phyloP scores from a whole-genome alignment of 306 rosid species.

The Neltuma alba region DNA sequence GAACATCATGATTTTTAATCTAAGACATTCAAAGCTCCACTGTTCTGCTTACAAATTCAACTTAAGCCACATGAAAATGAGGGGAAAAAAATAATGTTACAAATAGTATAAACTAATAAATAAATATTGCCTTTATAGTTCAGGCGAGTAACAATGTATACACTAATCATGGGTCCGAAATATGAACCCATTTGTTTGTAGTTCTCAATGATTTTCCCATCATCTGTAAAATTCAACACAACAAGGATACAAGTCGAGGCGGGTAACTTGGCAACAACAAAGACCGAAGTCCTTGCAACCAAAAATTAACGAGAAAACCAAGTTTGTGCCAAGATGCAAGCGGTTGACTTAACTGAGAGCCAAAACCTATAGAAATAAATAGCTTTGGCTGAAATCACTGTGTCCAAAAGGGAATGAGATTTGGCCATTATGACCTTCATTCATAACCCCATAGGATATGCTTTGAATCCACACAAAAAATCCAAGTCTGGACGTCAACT shows the following conservation, averaged over 20 bases:
- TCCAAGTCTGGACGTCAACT: slow-evolving; percentile 50
- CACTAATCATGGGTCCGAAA: slow-evolving; percentile 36
- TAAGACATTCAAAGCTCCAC: slow-evolving; percentile 18
- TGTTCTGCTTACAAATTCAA: slow-evolving; percentile 35
- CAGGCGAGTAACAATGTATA: slow-evolving; percentile 36
- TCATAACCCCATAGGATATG: background rate
- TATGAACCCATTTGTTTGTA: slow-evolving; percentile 25
- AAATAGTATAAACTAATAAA: slow-evolving; percentile 45
- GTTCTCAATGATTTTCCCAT: slow-evolving; percentile 12
- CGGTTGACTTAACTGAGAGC: slow-evolving; percentile 48
- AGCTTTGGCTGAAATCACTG: slow-evolving; percentile 35
- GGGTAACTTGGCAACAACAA: slow-evolving; percentile 48
- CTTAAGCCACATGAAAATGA: slow-evolving; percentile 36
- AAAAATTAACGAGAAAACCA: slow-evolving; percentile 40
- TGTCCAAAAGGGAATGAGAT: slow-evolving; percentile 22
- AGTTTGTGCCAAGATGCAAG: slow-evolving; percentile 44
- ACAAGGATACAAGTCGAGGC: slow-evolving; percentile 8
- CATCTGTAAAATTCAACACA: slow-evolving; percentile 34
- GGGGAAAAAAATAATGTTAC: slow-evolving; percentile 46
- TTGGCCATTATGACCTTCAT: slow-evolving; percentile 38
- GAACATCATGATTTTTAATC: background rate
- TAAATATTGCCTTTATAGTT: slow-evolving; percentile 37
- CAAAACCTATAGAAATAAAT: slow-evolving; percentile 38
- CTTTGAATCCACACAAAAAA: slow-evolving; percentile 41
- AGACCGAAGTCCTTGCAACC: slow-evolving; percentile 45